A percentile compares a stretch with the other conserved stretches of the same genome.
Evolutionary conservation across 805 yeast species (phyloP).

Genomic region (Lachancea meyersii): DNA sequence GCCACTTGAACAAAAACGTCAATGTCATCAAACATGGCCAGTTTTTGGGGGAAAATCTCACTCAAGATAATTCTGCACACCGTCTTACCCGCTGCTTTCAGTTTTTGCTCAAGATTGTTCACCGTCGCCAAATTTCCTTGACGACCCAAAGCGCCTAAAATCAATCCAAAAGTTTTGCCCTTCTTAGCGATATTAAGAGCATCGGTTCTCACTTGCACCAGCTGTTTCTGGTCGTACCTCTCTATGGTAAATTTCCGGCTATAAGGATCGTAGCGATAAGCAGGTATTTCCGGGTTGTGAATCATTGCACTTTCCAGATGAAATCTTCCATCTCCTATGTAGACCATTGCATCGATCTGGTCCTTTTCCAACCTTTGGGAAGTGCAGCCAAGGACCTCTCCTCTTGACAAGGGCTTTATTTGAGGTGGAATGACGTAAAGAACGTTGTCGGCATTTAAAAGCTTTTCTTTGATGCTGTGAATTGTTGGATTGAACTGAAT

Average conservation of each 20-base stretch:
- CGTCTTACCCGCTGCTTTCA: conserved; percentile 50
- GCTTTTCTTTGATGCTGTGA: conserved; percentile 62
- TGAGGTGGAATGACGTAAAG: conserved; percentile 80
- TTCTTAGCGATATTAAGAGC: conserved; percentile 60
- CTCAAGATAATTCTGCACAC: conserved; percentile 80
- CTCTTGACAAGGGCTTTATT: conserved; percentile 84
- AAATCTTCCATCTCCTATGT: conserved; percentile 93
- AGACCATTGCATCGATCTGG: conserved; percentile 73
- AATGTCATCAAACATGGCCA: conserved; percentile 85
- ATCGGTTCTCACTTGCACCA: conserved; percentile 63
- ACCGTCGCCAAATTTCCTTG: conserved; percentile 86
- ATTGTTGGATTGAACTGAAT: conserved; percentile 95
- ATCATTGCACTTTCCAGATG: conserved; percentile 96
- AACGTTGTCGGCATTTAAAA: conserved; percentile 44
- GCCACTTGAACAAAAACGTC: conserved; percentile 98
- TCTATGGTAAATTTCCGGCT: conserved; percentile 86
- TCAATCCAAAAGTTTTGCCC: conserved; percentile 71
- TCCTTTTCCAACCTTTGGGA: conserved; percentile 69
- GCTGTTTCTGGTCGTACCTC: conserved; percentile 77
- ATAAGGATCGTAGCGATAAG: conserved; percentile 92
- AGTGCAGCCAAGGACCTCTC: conserved; percentile 95
- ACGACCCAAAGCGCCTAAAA: conserved; percentile 89
- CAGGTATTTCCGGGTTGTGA: conserved; percentile 88
- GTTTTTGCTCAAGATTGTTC: conserved; percentile 51
- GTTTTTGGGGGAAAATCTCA: conserved; percentile 88